Conservation (phyloP, 352 stramenopile genomes). For the Phytophthora parvispora region DNA sequence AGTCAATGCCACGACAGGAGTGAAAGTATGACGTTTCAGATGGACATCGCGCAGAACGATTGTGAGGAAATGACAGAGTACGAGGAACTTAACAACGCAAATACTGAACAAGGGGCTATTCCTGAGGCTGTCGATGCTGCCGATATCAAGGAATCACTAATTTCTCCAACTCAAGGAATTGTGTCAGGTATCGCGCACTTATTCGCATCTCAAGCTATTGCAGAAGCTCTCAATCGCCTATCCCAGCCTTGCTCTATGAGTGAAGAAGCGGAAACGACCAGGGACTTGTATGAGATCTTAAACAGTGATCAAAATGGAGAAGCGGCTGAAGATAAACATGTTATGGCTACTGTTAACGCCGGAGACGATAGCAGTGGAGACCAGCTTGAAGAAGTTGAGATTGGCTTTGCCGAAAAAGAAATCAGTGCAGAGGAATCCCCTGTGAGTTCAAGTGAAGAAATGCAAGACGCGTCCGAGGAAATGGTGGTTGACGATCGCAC, state of each 20-base stretch:
- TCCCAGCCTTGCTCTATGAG: neutral
- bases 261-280: neutral
- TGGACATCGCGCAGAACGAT: neutral
- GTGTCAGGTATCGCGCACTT: conserved; percentile 5
- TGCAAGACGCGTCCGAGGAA: neutral
- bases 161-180: conserved; percentile 19
- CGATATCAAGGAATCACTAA: neutral
- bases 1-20: neutral
- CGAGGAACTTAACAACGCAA: neutral
- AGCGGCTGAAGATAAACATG: neutral
- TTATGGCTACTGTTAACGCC: neutral
- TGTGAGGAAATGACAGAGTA: neutral
- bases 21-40: neutral
- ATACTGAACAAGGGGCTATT: neutral
- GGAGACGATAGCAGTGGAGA: neutral
- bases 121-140: neutral
- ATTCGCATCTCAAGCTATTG: conserved; percentile 21
- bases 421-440: neutral
- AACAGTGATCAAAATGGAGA: neutral
- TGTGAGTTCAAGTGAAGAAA: neutral
- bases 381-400: neutral
- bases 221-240: conserved; percentile 20
- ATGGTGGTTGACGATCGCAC: neutral
- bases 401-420: neutral
- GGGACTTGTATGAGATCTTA: neutral